A percentile compares a stretch with the other conserved stretches of the same genome.
Conservation (phyloP, 2,329 filamentous ascomycete species). For the Claviceps quebecensis region DNA sequence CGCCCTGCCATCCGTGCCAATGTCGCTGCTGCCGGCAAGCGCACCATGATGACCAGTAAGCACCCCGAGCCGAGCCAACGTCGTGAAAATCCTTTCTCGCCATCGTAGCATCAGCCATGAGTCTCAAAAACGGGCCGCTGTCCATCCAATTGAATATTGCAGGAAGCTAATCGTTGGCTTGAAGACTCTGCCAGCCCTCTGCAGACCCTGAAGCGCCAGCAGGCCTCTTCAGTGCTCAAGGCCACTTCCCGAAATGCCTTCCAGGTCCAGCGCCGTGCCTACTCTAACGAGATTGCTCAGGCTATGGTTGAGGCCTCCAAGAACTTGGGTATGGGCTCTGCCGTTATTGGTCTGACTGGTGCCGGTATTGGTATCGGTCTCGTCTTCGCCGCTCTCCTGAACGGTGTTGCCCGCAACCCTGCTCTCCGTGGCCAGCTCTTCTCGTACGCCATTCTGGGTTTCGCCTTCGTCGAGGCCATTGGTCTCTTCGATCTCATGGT, state of each 20-base stretch:
- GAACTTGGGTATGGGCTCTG: conserved; percentile 80
- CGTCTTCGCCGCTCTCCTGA: conserved; percentile 81
- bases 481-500: conserved; percentile 83
- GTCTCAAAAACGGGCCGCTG: conserved; percentile 12
- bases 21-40: conserved; percentile 54
- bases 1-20: conserved; percentile 58
- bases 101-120: conserved; percentile 5
- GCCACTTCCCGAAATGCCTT: conserved; percentile 52
- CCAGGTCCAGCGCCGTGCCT: conserved; percentile 55
- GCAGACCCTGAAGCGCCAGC: conserved; percentile 64
- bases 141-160: conserved; percentile 19
- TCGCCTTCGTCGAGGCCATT: conserved; percentile 88
- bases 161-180: conserved; percentile 18
- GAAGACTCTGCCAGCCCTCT: conserved; percentile 47
- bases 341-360: conserved; percentile 84
- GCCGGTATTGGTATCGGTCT: conserved; percentile 92
- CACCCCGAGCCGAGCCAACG: conserved; percentile 9
- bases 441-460: conserved; percentile 90
- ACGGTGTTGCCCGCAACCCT: conserved; percentile 86
- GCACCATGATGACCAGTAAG: conserved; percentile 63
- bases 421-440: conserved; percentile 90
- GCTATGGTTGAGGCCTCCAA: conserved; percentile 83
- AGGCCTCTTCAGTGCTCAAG: conserved; percentile 52
- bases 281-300: conserved; percentile 79
- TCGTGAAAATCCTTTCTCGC: conserved; percentile 17